A percentile compares a stretch with the other conserved stretches of the same genome.
phyloP scores from a whole-genome alignment of 371 early-diverging fungal genomes.

The Saksenaea vasiformis region DNA sequence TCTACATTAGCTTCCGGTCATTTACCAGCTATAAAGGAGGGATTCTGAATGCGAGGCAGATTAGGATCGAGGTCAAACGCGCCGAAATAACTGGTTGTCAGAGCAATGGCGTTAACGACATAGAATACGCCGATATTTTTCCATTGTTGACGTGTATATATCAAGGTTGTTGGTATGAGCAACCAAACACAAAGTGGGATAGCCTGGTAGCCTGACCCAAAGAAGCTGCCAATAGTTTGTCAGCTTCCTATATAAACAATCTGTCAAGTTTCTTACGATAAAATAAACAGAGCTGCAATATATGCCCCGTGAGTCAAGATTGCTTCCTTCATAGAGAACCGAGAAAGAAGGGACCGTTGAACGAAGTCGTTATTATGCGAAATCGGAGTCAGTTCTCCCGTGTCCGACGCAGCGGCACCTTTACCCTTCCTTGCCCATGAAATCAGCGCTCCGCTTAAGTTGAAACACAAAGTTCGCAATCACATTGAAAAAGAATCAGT shows the following conservation, averaged over 20 bases:
- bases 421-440: too few species aligned
- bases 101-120: conserved; percentile 12
- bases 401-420: too few species aligned
- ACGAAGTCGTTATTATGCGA: background rate
- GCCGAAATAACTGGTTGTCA: conserved; percentile 21
- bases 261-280: background rate
- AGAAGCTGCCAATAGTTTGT: conserved; percentile 12
- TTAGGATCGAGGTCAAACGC: conserved; percentile 10
- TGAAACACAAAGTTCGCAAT: too few species aligned
- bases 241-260: too few species aligned
- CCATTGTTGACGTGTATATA: conserved; percentile 25
- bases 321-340: background rate
- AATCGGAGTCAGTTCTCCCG: background rate
- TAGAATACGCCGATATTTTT: conserved; percentile 14
- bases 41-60: conserved; percentile 15
- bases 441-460: too few species aligned
- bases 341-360: background rate
- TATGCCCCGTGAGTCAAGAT: background rate
- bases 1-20: too few species aligned
- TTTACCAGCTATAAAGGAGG: conserved; percentile 17
- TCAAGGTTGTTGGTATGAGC: conserved; percentile 24
- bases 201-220: conserved; percentile 37
- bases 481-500: too few species aligned
- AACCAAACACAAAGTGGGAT: conserved; percentile 31
- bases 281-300: background rate